Evolutionary conservation across 805 yeast species (phyloP), one percentile per base, ranked within the genome.

Genomic region (Saitoella complicata): DNA sequence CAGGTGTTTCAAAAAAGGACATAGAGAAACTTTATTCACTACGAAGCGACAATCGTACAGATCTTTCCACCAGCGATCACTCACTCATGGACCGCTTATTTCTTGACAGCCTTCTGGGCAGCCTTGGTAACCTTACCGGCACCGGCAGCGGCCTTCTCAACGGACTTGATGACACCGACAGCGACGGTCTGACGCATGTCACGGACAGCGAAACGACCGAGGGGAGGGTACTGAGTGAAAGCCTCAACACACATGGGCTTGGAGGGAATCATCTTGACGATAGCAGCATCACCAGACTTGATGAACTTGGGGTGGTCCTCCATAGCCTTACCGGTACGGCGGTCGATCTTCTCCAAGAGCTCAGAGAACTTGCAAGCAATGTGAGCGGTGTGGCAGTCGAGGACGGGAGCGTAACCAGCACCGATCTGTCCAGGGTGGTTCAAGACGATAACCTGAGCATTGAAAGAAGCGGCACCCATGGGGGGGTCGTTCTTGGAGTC

Each of bases 131-230:
- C 91, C 86, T 84, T 83, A 72, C 85, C 87, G 64, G 85, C 83
- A 64, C 70, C 72, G 63, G 83, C 82, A 70, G 71, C 72, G 58
- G 82, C 65, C 81, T 85, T 85, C 64, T 75, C 93, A 61, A 85
- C 94, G 55, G 85, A 70, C 80, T 88, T 88, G 82, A 88, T 82
- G 67, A 87, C 95, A 83, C 96, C 96, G 68, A 87, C 96, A 68
- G 96, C 96, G 64, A 87, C 96, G 62, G 96, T 87, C 75, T 86
- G 95, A 82, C 96, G 83, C 96, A 86, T 86, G 75, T 86, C 96
- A 82, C 96, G 87, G 78, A 86, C 95, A 68, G 88, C 88, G 72
- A 88, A 75, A 80, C 97, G 86, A 72, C 95, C 91, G 69, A 88
- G 71, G 72, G 93, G 95, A 68, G 88, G 95, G 79, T 88, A 86